phyloP scores from a whole-genome alignment of 768 basidiomycete species.

The Lepiota brunneoincarnata region DNA sequence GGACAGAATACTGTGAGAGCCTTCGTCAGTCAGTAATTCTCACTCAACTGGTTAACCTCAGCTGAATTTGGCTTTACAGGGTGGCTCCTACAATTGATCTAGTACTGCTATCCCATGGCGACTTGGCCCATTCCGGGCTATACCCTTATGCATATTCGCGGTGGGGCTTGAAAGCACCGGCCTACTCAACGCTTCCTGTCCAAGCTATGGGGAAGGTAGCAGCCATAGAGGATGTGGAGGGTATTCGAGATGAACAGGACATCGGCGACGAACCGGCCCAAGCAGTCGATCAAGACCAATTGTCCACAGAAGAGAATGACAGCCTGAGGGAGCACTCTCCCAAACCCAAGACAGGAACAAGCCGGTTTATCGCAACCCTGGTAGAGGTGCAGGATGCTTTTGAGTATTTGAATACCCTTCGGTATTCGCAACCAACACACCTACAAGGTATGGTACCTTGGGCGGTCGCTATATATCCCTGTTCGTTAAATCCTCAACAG shows the following conservation, averaged over 20 bases:
- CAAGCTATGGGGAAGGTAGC: conserved; percentile 95
- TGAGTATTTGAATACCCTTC: conserved; percentile 84
- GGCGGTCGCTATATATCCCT: not conserved
- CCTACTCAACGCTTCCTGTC: conserved; percentile 93
- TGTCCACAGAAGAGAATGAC: conserved; percentile 9
- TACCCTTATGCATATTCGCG: conserved; percentile 88
- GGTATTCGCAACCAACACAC: conserved; percentile 95
- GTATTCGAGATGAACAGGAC: conserved; percentile 73
- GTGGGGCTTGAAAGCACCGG: conserved; percentile 86
- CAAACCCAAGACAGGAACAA: conserved; percentile 26
- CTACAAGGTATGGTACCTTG: conserved; percentile 67
- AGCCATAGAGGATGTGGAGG: conserved; percentile 84
- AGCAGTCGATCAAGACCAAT: conserved; percentile 21
- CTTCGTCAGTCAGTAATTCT: conserved; percentile 54
- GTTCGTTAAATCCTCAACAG: conserved; percentile 30
- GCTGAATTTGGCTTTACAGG: conserved; percentile 35
- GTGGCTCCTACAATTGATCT: conserved; percentile 81
- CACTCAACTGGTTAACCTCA: not conserved
- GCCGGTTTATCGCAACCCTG: conserved; percentile 70
- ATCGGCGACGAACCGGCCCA: conserved; percentile 42
- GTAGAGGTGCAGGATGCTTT: conserved; percentile 93
- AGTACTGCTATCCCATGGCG: conserved; percentile 92
- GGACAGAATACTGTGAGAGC: conserved; percentile 65
- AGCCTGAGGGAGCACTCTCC: not conserved
- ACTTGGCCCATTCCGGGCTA: conserved; percentile 85